These are phyloP conservation scores for Penicillium sp. DNA, from an alignment of 2,329 filamentous ascomycete species.

Conservation along the genomic window DNA sequence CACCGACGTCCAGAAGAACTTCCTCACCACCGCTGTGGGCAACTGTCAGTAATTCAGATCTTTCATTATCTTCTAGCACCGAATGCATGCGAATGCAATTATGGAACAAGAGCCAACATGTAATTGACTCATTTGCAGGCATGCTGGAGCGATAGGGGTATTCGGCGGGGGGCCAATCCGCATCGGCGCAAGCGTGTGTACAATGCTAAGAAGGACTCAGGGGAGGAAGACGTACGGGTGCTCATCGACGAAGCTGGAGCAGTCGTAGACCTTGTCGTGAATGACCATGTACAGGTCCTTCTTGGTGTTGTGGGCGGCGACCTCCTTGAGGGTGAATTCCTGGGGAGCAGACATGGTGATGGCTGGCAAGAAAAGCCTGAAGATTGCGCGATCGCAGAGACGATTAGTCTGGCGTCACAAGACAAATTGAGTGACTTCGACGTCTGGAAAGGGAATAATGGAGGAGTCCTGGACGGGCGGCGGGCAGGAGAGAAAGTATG, in stretches of 20 bases:
- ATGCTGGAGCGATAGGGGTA: constrained; percentile 14
- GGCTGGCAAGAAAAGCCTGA: constrained; percentile 5
- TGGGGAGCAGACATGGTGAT: constrained; percentile 57
- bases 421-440: background rate
- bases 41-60: constrained; percentile 9
- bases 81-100: background rate
- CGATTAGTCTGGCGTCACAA: background rate
- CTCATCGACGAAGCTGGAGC: constrained; percentile 89
- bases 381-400: constrained; percentile 5
- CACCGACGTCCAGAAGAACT: constrained; percentile 92
- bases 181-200: background rate
- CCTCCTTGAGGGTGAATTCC: constrained; percentile 74
- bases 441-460: background rate
- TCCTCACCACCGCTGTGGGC: constrained; percentile 86
- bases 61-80: background rate
- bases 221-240: constrained; percentile 68
- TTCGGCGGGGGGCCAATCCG: constrained; percentile 19
- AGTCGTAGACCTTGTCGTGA: constrained; percentile 96
- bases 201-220: background rate
- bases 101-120: background rate
- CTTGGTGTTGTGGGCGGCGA: constrained; percentile 85
- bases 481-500: background rate
- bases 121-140: background rate
- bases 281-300: constrained; percentile 89
- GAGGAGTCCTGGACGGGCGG: background rate